phyloP scores from a whole-genome alignment of 306 rosid genomes.

The Geum urbanum region DNA sequence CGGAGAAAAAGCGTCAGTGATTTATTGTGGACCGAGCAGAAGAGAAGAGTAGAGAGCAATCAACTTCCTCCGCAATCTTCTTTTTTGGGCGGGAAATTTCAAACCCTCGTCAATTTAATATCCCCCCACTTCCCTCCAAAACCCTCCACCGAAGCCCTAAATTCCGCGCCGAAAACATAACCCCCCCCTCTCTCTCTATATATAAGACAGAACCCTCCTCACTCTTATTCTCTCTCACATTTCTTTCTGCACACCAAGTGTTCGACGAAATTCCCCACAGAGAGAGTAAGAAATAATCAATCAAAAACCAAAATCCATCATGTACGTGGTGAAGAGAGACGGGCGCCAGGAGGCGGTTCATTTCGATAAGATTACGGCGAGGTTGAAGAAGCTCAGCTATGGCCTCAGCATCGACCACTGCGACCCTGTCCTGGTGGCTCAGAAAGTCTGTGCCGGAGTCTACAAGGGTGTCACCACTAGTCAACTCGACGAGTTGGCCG shows the following conservation, averaged over 20 bases:
- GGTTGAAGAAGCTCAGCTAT: constrained; percentile 89
- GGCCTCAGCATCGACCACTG: constrained; percentile 79
- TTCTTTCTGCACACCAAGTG: constrained; percentile 30
- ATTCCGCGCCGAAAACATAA: constrained; percentile 5
- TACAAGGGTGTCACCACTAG: constrained; percentile 94
- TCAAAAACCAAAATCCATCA: constrained; percentile 1
- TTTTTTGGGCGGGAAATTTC: constrained; percentile 33
- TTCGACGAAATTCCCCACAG: constrained; percentile 42
- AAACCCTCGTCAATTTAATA: background rate
- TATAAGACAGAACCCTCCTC: background rate
- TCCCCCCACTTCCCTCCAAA: constrained; percentile 8
- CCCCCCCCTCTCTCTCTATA: background rate
- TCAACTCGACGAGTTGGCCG: constrained; percentile 92
- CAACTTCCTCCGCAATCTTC: constrained; percentile 10
- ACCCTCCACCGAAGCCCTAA: constrained; percentile 30
- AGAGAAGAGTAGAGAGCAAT: background rate
- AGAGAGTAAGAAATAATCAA: background rate
- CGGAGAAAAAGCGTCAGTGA: too few species aligned
- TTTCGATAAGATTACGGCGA: constrained; percentile 89
- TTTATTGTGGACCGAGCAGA: background rate
- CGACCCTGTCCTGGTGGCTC: constrained; percentile 80
- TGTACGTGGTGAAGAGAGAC: constrained; percentile 90
- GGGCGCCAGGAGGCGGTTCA: constrained; percentile 89
- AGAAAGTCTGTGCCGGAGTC: constrained; percentile 93
- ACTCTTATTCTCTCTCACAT: background rate